Conservation (phyloP, 208 protist genomes). For the Wallacemonas sp. region DNA sequence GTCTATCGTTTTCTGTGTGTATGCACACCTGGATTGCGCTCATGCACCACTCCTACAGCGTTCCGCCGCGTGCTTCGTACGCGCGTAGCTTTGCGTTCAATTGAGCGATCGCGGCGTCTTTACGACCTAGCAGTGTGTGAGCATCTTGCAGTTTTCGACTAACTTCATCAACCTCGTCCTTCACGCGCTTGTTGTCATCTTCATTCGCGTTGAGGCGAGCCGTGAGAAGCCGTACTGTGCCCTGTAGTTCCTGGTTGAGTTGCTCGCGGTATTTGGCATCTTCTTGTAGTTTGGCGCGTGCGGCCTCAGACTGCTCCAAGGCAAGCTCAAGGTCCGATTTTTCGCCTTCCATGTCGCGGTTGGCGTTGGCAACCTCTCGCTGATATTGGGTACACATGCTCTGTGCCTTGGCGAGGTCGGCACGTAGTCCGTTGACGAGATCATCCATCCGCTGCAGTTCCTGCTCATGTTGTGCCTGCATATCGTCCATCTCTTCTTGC, state of each 20-base stretch:
- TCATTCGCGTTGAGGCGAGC: conserved; percentile 67
- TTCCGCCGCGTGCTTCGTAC: conserved; percentile 60
- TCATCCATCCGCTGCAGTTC: conserved; percentile 80
- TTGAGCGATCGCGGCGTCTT: conserved; percentile 82
- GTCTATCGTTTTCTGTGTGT: neutral
- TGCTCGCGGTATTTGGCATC: conserved; percentile 72
- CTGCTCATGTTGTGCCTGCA: conserved; percentile 46
- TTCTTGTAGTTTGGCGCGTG: conserved; percentile 57
- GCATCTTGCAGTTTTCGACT: conserved; percentile 75
- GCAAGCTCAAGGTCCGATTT: conserved; percentile 53
- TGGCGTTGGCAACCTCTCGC: conserved; percentile 44
- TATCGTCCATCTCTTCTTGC: conserved; percentile 62
- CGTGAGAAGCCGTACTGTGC: conserved; percentile 79
- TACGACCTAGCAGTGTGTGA: conserved; percentile 72
- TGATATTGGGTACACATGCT: conserved; percentile 54
- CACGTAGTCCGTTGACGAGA: conserved; percentile 70
- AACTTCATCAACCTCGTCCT: conserved; percentile 72
- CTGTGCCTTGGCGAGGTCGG: conserved; percentile 65
- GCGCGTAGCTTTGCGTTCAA: conserved; percentile 78
- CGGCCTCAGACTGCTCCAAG: conserved; percentile 51
- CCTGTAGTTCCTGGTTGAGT: conserved; percentile 78
- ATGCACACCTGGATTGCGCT: neutral
- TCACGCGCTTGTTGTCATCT: conserved; percentile 64
- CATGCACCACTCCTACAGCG: conserved; percentile 13
- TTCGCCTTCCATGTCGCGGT: conserved; percentile 50